Base-by-base conservation (phyloP, 495 filamentous ascomycete species). In the Thermochaetoides thermophila region DNA sequence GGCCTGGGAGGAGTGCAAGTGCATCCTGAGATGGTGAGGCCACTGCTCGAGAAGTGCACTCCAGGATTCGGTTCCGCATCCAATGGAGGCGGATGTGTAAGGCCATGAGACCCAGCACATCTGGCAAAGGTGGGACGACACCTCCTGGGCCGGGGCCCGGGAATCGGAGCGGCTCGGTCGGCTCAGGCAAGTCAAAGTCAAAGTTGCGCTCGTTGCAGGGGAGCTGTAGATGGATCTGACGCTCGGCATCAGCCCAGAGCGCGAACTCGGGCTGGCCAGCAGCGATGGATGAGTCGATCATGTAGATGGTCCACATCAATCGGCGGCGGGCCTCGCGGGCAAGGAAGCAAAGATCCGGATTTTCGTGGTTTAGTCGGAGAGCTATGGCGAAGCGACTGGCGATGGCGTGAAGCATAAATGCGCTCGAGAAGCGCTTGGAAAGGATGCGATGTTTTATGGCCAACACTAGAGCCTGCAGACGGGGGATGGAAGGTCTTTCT, bases 161-260 rank as follows among this genome's bases (percentile, higher is more conserved):
- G 1, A 53, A 50, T 11, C 50, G 45, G 5, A 65, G 53, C 22
- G 53, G 48, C 32, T 64, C 64, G 5, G 64, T 66, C 3, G 49
- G 43, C 37, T 63, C 59, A 1, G 64, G 60, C 6, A 66, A 52
- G 43, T 66, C 64, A 35, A 66, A 62, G 38, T 66, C 63, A 21
- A 68, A 68, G 38, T 66, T 63, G 6, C 61, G 59, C 41, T 68
- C 64, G 43, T 63, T 68, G 39, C 64, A 66, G 0, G 63, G 63
- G 1, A 68, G 45, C 17, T 63, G 57, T 28, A 68, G 48, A 27
- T 56, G 56, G 31, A 68, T 58, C 27, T 51, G 52, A 12, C 35
- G 40, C 17, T 59, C 56, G 3, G 61, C 52, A 26, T 59, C 56
- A 2, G 51, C 38, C 53, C 63, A 63, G 7, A 68, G 40, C 5